phyloP scores from a whole-genome alignment of 176 grass and related monocot genomes.

The Avena atlantica region DNA sequence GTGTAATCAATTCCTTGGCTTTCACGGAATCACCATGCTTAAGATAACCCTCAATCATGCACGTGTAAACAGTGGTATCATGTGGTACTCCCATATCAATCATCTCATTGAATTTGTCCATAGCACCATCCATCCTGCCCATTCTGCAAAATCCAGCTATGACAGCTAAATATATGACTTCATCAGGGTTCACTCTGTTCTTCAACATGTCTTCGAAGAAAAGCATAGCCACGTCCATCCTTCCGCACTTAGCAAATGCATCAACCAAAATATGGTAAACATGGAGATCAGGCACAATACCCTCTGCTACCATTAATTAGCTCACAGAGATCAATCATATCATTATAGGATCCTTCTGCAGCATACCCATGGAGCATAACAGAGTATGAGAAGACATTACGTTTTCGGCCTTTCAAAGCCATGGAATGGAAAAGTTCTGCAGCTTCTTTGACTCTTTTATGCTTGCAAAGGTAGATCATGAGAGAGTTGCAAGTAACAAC shows the following conservation, averaged over 20 bases:
- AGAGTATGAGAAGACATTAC: background rate
- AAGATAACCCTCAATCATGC: background rate
- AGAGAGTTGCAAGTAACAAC: too few species aligned
- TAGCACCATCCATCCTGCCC: too few species aligned
- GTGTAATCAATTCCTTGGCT: too few species aligned
- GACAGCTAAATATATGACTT: background rate
- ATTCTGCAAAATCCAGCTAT: background rate
- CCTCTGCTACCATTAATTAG: background rate
- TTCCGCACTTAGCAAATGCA: background rate
- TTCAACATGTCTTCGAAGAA: background rate
- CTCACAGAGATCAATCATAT: background rate
- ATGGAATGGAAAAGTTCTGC: background rate
- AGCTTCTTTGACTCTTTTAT: background rate
- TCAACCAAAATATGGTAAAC: background rate
- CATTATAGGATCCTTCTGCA: background rate
- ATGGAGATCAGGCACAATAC: background rate
- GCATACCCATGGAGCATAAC: background rate
- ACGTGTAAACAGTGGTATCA: too few species aligned
- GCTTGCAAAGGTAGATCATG: too few species aligned
- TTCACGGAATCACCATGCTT: background rate
- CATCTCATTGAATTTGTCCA: too few species aligned
- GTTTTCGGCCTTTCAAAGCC: background rate
- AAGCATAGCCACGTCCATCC: background rate
- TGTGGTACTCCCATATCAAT: too few species aligned
- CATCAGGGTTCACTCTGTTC: background rate